phyloP scores from a whole-genome alignment of 495 filamentous ascomycete genomes.

The Aeminium ludgeri region DNA sequence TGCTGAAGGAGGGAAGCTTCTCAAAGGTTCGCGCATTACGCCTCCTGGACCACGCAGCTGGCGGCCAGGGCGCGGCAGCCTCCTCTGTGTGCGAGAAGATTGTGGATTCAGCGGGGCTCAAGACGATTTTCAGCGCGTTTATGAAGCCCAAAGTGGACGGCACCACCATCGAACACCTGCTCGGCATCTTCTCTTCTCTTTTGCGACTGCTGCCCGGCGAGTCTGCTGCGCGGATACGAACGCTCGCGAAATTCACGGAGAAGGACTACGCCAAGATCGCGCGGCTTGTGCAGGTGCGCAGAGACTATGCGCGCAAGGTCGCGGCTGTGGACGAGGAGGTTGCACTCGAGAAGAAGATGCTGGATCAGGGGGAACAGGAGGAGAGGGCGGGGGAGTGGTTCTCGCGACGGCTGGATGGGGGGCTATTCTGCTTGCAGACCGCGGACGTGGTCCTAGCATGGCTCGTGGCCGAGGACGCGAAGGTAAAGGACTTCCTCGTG shows the following conservation, averaged over 20 bases:
- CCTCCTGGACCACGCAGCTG: conserved; percentile 67
- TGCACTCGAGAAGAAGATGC: conserved; percentile 31
- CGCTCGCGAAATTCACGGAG: conserved; percentile 76
- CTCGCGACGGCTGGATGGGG: conserved; percentile 68
- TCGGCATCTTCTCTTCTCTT: conserved; percentile 77
- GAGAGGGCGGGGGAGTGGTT: conserved; percentile 63
- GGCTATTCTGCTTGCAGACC: conserved; percentile 71
- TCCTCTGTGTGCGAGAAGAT: conserved; percentile 50
- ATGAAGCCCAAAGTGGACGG: conserved; percentile 55
- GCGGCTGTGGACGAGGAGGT: conserved; percentile 51
- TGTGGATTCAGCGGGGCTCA: conserved; percentile 72
- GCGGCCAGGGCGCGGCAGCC: conserved; percentile 34
- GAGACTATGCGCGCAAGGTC: conserved; percentile 52
- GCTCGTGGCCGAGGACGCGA: conserved; percentile 81
- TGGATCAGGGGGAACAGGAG: conserved; percentile 40
- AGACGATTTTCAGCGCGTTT: conserved; percentile 70
- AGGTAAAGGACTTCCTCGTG: conserved; percentile 54
- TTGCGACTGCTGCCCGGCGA: conserved; percentile 63
- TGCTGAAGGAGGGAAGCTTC: conserved; percentile 69
- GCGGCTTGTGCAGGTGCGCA: conserved; percentile 54
- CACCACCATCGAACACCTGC: conserved; percentile 61
- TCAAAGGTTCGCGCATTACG: conserved; percentile 61
- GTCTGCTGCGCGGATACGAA: conserved; percentile 62
- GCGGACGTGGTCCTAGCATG: conserved; percentile 82
- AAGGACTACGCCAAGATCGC: conserved; percentile 39